These are phyloP conservation scores for Russula sp. DNA, from an alignment of 768 basidiomycete genomes.

Conservation along the genomic window DNA sequence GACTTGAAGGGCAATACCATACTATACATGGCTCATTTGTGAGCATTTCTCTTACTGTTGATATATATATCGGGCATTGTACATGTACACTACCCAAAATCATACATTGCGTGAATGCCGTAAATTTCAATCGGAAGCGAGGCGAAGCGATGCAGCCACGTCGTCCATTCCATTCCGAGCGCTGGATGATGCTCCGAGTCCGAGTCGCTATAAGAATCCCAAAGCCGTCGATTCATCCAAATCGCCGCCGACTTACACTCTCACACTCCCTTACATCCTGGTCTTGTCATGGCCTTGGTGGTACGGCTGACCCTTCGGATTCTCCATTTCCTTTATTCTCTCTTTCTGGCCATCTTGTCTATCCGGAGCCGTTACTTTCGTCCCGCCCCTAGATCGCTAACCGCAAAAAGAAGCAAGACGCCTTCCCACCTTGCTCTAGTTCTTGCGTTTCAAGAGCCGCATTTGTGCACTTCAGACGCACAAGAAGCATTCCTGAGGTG, in stretches of 20 bases:
- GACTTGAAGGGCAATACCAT: constrained; percentile 17
- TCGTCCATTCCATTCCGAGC: constrained; percentile 6
- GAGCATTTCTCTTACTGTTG: background rate
- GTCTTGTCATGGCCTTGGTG: constrained; percentile 35
- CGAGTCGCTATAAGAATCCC: background rate
- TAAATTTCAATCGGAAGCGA: background rate
- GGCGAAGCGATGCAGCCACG: background rate
- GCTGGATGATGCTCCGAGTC: constrained; percentile 4
- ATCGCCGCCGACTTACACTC: background rate
- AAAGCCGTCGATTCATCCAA: background rate
- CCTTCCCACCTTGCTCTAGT: constrained; percentile 64
- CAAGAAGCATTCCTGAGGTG: constrained; percentile 44
- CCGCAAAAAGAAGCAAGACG: constrained; percentile 44
- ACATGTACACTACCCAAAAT: background rate
- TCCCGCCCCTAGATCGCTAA: constrained; percentile 40
- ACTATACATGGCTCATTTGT: background rate
- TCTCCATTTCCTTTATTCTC: constrained; percentile 51
- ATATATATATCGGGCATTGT: background rate
- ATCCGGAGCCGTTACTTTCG: constrained; percentile 35
- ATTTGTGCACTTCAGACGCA: constrained; percentile 29
- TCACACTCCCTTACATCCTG: background rate
- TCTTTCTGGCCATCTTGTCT: constrained; percentile 35
- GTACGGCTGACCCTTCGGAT: constrained; percentile 42
- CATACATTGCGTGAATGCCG: background rate
- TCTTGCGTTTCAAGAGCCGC: constrained; percentile 41